Evolutionary conservation across 345 rosid species (phyloP), one percentile per base, ranked within the genome.

Genomic region (Limnanthes douglasii): DNA sequence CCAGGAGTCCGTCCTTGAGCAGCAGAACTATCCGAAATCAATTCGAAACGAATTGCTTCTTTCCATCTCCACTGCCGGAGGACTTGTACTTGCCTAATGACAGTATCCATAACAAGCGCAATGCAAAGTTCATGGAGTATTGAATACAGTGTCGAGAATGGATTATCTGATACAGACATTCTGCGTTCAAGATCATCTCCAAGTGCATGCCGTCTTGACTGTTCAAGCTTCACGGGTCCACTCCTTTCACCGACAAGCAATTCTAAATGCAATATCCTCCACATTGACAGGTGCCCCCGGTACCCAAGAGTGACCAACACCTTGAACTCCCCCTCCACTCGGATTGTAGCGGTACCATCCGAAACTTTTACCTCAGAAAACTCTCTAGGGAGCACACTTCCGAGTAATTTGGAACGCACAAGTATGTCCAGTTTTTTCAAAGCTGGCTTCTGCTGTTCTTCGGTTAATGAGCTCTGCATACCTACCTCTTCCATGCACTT

Each of bases 131-230:
- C 99, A 54, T 92, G 96, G 21, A 92, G 86, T 37, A 92, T 66
- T 5, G 93, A 55, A 46, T 92, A 78, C 15, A 92, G 59, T 32
- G 66, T 75, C 12, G 35, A 21, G 35, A 92, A 81, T 29, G 99
- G 99, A 61, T 78, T 73, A 31, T 85, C 94, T 25, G 90, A 70
- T 34, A 65, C 71, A 3, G 86, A 81, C 99, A 85, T 92, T 56
- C 99, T 53, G 43, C 99, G 93, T 65, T 92, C 99, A 43, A 78
- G 61, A 65, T 92, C 86, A 73, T 92, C 99, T 21, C 96, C 96
- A 37, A 92, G 90, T 23, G 46, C 57, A 60, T 81, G 94, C 50
- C 78, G 59, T 22, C 86, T 75, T 18, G 57, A 53, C 53, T 70
- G 71, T 54, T 85, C 99, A 43, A 92, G 50, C 51, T 75, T 73